Evolutionary conservation across 164 flowering plant genomes (phyloP).

Genomic region (Stephania yunnanensis): DNA sequence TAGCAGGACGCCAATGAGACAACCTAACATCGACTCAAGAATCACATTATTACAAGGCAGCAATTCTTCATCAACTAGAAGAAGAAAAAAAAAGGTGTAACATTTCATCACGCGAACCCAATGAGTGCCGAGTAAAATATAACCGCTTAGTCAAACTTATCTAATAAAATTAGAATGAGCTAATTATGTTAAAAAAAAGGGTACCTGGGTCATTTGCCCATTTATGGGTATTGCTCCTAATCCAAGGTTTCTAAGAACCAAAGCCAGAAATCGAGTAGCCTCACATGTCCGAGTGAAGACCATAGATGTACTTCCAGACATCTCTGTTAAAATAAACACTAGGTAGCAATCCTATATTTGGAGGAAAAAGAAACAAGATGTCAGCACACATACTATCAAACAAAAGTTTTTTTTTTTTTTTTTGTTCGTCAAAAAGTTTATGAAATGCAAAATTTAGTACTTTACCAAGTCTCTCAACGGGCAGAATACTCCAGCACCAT

Average conservation of each 20-base stretch:
- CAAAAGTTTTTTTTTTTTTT: background rate
- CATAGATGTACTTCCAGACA: conserved; percentile 65
- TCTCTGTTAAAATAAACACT: conserved; percentile 60
- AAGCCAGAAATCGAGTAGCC: conserved; percentile 58
- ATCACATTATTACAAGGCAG: background rate
- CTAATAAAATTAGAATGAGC: background rate
- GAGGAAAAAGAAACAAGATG: conserved; percentile 7
- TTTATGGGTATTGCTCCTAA: conserved; percentile 76
- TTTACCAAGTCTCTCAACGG: background rate
- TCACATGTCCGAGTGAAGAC: conserved; percentile 93
- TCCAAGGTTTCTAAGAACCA: conserved; percentile 80
- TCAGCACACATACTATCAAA: background rate
- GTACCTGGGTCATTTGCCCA: conserved; percentile 91
- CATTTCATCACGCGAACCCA: background rate
- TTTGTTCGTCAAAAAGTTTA: background rate
- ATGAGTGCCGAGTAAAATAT: background rate
- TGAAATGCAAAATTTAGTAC: background rate
- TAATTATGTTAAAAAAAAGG: conserved; percentile 2
- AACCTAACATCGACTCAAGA: background rate
- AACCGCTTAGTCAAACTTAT: background rate
- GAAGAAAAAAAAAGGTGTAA: background rate
- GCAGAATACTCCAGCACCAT: background rate
- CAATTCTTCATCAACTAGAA: background rate
- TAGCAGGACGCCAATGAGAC: background rate
- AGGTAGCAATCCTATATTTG: conserved; percentile 72